A percentile compares a stretch with the other conserved stretches of the same genome.
phyloP scores from a whole-genome alignment of 129 eudicot genomes.

The Saussurea involucrata region DNA sequence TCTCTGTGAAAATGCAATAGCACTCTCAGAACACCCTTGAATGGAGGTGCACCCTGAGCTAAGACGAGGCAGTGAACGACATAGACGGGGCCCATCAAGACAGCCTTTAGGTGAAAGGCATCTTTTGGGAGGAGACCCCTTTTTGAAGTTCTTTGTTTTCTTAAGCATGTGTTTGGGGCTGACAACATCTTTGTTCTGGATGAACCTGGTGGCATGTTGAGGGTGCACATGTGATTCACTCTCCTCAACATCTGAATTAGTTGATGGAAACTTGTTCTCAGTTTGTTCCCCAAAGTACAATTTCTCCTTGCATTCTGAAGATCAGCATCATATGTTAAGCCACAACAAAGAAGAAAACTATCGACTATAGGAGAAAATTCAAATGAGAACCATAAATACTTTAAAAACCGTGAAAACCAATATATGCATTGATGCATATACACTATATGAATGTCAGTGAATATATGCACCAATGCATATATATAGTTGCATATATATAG shows the following conservation, averaged over 20 bases:
- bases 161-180: slow-evolving; percentile 33
- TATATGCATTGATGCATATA: background rate
- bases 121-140: slow-evolving; percentile 29
- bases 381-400: background rate
- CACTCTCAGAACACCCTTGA: slow-evolving; percentile 67
- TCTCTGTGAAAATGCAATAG: slow-evolving; percentile 80
- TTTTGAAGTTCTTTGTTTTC: slow-evolving; percentile 37
- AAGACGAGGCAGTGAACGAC: slow-evolving; percentile 55
- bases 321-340: slow-evolving; percentile 4
- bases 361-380: background rate
- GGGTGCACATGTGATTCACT: slow-evolving; percentile 8
- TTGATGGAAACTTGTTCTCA: slow-evolving; percentile 40
- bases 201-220: slow-evolving; percentile 6
- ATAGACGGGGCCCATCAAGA: slow-evolving; percentile 47
- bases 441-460: background rate
- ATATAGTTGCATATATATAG: too few species aligned
- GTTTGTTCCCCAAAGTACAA: slow-evolving; percentile 30
- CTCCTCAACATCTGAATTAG: slow-evolving; percentile 12
- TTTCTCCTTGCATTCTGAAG: slow-evolving; percentile 62
- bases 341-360: background rate
- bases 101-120: slow-evolving; percentile 34
- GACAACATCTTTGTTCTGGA: slow-evolving; percentile 24
- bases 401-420: background rate
- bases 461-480: background rate
- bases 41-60: slow-evolving; percentile 64